phyloP scores from a whole-genome alignment of 1,284 basidiomycete genomes.

The Ceraceosorus bombacis region DNA sequence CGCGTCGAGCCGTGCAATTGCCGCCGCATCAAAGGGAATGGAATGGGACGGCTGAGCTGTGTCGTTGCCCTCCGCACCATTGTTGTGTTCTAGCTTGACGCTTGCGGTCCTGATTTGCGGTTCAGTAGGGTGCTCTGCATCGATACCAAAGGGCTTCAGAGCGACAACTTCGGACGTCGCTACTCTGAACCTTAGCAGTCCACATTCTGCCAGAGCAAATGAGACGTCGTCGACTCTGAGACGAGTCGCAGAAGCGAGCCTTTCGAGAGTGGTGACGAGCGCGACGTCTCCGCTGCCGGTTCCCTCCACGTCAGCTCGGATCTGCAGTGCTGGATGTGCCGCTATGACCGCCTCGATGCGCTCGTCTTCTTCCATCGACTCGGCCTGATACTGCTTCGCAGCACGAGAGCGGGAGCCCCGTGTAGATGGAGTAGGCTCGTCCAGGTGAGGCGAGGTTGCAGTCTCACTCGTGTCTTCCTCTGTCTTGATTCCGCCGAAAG shows the following conservation, averaged over 20 bases:
- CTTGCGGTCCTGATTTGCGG: too few species aligned
- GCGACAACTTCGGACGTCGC: neutral
- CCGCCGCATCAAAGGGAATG: too few species aligned
- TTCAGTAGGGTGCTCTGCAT: slow-evolving; percentile 4
- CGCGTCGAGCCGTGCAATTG: too few species aligned
- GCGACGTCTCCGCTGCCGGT: neutral
- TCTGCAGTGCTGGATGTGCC: neutral
- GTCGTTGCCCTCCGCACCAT: slow-evolving; percentile 5
- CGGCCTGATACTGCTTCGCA: slow-evolving; percentile 1
- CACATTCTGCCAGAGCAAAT: slow-evolving; percentile 78
- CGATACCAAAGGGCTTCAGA: too few species aligned
- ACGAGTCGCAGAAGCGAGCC: slow-evolving; percentile 71
- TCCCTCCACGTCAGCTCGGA: neutral
- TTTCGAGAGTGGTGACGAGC: slow-evolving; percentile 32
- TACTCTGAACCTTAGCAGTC: slow-evolving; percentile 58
- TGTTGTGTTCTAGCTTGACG: neutral
- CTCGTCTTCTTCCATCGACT: neutral
- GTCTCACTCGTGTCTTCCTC: neutral
- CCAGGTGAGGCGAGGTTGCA: too few species aligned
- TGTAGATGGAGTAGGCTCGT: too few species aligned
- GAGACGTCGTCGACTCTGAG: slow-evolving; percentile 76
- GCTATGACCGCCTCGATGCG: neutral
- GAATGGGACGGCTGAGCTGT: neutral
- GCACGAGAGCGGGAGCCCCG: too few species aligned
- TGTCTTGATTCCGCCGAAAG: neutral